Evolutionary conservation across 2,329 filamentous ascomycete species (phyloP).

Genomic region (Aureobasidium sp.): DNA sequence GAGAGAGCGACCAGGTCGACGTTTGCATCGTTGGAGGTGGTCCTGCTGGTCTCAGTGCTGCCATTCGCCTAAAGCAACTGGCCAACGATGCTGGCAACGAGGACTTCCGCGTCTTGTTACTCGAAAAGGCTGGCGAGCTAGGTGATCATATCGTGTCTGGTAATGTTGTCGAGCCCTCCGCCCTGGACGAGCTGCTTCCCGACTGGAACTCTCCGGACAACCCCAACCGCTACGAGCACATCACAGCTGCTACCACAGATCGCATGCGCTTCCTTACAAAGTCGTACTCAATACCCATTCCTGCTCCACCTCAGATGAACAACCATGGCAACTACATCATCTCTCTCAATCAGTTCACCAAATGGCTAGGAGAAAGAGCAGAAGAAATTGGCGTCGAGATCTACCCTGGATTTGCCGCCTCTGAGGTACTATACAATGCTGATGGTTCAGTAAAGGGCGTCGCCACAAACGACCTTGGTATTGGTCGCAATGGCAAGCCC

Average conservation of each 20-base stretch:
- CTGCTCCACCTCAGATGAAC: slow-evolving; percentile 91
- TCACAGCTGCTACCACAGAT: slow-evolving; percentile 74
- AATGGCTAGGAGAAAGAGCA: slow-evolving; percentile 93
- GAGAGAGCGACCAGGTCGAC: slow-evolving; percentile 88
- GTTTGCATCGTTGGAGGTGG: slow-evolving; percentile 95
- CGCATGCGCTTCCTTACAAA: slow-evolving; percentile 93
- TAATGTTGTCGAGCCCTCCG: slow-evolving; percentile 84
- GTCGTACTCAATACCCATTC: slow-evolving; percentile 67
- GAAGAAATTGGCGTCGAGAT: slow-evolving; percentile 94
- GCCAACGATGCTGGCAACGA: slow-evolving; percentile 93
- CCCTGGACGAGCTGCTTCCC: slow-evolving; percentile 82
- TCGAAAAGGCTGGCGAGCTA: slow-evolving; percentile 93
- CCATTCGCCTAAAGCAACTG: slow-evolving; percentile 89
- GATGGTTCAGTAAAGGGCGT: slow-evolving; percentile 90
- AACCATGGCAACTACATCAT: slow-evolving; percentile 98
- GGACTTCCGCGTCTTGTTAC: slow-evolving; percentile 82
- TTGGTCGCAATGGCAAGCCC: slow-evolving; percentile 70
- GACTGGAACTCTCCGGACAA: slow-evolving; percentile 90
- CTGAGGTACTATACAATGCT: slow-evolving; percentile 76
- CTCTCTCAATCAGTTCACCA: slow-evolving; percentile 86
- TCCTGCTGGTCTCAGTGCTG: slow-evolving; percentile 86
- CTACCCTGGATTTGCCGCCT: slow-evolving; percentile 91
- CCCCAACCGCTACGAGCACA: slow-evolving; percentile 75
- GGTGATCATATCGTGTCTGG: slow-evolving; percentile 94
- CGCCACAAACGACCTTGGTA: slow-evolving; percentile 88